A percentile compares a stretch with the other conserved stretches of the same genome.
These are phyloP conservation scores for Fusarium beomiforme DNA, from an alignment of 2,329 filamentous ascomycete species.

Conservation along the genomic window DNA sequence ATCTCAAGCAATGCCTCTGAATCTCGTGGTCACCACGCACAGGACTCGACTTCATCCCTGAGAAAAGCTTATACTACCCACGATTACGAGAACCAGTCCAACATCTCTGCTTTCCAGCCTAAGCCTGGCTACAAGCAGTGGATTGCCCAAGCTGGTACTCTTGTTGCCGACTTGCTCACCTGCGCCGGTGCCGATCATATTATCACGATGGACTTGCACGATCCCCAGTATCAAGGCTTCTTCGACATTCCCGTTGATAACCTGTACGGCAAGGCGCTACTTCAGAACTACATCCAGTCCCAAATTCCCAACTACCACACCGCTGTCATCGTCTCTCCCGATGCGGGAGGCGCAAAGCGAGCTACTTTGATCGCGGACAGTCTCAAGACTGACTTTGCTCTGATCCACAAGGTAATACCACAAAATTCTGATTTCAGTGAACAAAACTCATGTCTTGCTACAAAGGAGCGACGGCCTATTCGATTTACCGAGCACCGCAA, in stretches of 20 bases:
- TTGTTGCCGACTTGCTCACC: conserved; percentile 92
- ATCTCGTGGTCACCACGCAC: conserved; percentile 50
- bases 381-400: conserved; percentile 92
- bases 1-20: conserved; percentile 48
- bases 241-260: conserved; percentile 99
- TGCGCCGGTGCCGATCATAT: conserved; percentile 97
- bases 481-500: conserved; percentile 90
- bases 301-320: conserved; percentile 86
- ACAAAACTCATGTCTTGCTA: conserved; percentile 46
- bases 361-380: conserved; percentile 95
- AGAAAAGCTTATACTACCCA: conserved; percentile 67
- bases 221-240: conserved; percentile 97
- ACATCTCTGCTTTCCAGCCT: conserved; percentile 71
- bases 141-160: conserved; percentile 95
- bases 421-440: conserved; percentile 35
- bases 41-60: conserved; percentile 54
- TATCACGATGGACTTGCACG: conserved; percentile 97
- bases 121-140: conserved; percentile 97
- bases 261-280: conserved; percentile 83
- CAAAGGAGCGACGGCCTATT: conserved; percentile 85
- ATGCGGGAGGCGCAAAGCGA: conserved; percentile 95
- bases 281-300: conserved; percentile 77
- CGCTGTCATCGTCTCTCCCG: conserved; percentile 93
- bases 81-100: conserved; percentile 69
- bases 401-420: conserved; percentile 86